Evolutionary conservation across 2,329 filamentous ascomycete species (phyloP), one percentile per base, ranked within the genome.

Genomic region (Pseudogymnoascus pannorum): DNA sequence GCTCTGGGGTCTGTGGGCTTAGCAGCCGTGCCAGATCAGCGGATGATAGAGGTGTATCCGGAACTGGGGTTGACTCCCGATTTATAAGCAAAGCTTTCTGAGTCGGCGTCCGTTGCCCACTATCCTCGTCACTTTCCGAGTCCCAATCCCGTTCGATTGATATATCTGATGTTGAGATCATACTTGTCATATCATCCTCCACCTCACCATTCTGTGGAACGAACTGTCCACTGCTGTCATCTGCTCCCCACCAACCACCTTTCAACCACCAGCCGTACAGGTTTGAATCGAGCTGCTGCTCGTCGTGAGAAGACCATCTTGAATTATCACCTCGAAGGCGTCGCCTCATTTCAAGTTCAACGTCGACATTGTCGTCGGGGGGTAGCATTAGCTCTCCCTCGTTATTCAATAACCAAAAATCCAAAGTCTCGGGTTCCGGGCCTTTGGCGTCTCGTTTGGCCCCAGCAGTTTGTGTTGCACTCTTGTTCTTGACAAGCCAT

Each of bases 201-300:
- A 85, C 78, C 3, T 84, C 79, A 4, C 76, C 71, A 9, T 78
- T 73, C 6, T 73, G 69, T 0, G 87, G 87, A 31, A 78, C 73
- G 72, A 92, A 97, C 64, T 93, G 88, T 26, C 89, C 89, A 69
- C 90, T 96, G 4, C 80, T 79, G 71, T 97, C 93, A 31, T 87
- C 79, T 14, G 87, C 86, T 1, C 93, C 92, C 86, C 91, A 97
- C 77, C 89, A 89, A 6, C 90, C 91, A 18, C 91, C 91, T 60
- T 81, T 79, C 59, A 88, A 85, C 89, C 91, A 97, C 84, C 92
- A 94, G 29, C 79, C 79, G 72, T 97, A 97, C 1, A 97, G 76
- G 62, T 85, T 87, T 2, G 81, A 80, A 65, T 93, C 88, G 2
- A 97, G 77, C 38, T 84, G 82, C 26, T 82, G 81, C 67, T 94